A percentile compares a stretch with the other conserved stretches of the same genome.
phyloP scores from a whole-genome alignment of 177 flowering plant species.

The Vitis hybrid region DNA sequence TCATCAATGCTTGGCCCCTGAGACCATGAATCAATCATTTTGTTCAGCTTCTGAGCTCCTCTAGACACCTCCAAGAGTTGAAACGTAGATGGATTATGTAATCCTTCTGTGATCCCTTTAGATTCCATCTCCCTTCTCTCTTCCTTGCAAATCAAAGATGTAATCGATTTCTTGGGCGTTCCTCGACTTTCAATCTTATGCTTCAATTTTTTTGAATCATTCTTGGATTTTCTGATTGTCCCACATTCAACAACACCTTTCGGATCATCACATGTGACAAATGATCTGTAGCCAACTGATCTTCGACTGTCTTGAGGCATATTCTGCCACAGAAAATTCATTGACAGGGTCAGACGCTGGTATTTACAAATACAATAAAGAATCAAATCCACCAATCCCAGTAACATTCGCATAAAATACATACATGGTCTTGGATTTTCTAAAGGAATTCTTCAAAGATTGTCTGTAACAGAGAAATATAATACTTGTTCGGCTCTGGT shows the following conservation, averaged over 20 bases:
- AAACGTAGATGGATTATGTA: conserved; percentile 30
- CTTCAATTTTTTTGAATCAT: conserved; percentile 28
- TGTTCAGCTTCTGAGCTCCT: conserved; percentile 71
- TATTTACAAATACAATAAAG: background rate
- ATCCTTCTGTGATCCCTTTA: conserved; percentile 23
- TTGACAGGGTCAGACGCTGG: conserved; percentile 33
- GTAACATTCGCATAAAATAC: conserved; percentile 6
- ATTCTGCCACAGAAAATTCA: conserved; percentile 32
- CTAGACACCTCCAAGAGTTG: conserved; percentile 66
- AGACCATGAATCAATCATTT: conserved; percentile 63
- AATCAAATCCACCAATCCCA: conserved; percentile 14
- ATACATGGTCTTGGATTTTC: conserved; percentile 18
- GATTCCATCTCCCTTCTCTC: conserved; percentile 23
- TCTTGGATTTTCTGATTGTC: conserved; percentile 55
- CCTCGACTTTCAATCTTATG: conserved; percentile 17
- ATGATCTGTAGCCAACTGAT: conserved; percentile 62
- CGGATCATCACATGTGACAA: conserved; percentile 79
- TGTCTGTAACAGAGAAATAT: conserved; percentile 11
- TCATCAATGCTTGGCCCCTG: conserved; percentile 35
- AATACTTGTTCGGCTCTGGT: conserved; percentile 12
- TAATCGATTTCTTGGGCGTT: conserved; percentile 18
- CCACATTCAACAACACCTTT: conserved; percentile 61
- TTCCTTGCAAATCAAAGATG: conserved; percentile 11
- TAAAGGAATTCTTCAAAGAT: conserved; percentile 11
- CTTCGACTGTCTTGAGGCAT: conserved; percentile 66